phyloP scores from a whole-genome alignment of 163 green algal species.

The Chlamydomonas reinhardtii region DNA sequence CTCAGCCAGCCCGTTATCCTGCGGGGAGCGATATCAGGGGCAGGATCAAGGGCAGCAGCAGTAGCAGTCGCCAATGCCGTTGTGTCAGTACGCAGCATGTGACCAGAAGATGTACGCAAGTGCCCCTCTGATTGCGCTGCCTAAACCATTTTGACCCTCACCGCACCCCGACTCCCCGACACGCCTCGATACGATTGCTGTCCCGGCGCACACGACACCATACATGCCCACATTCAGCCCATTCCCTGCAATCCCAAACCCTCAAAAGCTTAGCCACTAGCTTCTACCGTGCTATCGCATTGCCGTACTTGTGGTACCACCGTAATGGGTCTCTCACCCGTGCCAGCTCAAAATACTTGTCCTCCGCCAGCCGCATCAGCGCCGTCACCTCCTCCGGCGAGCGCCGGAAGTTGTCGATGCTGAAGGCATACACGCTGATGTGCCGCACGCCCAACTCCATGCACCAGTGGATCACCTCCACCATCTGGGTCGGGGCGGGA shows the following conservation, averaged over 20 bases:
- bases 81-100: too few species aligned
- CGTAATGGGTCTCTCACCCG: constrained; percentile 49
- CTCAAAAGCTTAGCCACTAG: too few species aligned
- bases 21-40: background rate
- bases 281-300: too few species aligned
- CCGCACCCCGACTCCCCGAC: too few species aligned
- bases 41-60: background rate
- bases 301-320: too few species aligned
- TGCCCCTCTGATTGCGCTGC: too few species aligned
- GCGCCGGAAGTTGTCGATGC: constrained; percentile 94
- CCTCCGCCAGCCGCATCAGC: constrained; percentile 89
- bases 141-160: too few species aligned
- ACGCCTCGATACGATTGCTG: too few species aligned
- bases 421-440: constrained; percentile 95
- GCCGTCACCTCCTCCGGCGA: constrained; percentile 79
- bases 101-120: too few species aligned
- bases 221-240: too few species aligned
- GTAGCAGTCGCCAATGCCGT: background rate
- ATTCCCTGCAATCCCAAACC: too few species aligned
- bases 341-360: constrained; percentile 82
- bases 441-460: constrained; percentile 86
- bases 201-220: too few species aligned
- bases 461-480: constrained; percentile 91
- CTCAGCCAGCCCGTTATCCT: constrained; percentile 65
- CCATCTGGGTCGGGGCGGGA: constrained; percentile 71